Conservation (phyloP, 371 early-diverging fungal species). For the Nosema muscidifuracis region DNA sequence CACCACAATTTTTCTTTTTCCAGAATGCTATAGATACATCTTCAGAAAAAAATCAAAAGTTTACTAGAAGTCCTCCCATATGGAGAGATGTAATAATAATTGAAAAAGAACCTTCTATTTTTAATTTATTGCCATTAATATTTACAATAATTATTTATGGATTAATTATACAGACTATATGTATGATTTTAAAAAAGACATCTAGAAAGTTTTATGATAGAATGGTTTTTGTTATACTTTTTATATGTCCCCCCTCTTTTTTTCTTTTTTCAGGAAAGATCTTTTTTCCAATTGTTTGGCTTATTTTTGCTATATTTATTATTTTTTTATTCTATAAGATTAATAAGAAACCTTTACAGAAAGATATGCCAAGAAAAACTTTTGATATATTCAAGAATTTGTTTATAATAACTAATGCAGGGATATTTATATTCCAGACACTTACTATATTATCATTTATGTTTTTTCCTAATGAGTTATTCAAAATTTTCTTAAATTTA, state of each 20-base stretch:
- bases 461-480: not conserved
- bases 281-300: constrained; percentile 46
- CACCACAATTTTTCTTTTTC: too few species aligned
- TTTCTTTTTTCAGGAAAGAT: constrained; percentile 31
- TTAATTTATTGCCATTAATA: constrained; percentile 32
- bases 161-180: constrained; percentile 50
- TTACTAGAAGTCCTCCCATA: too few species aligned
- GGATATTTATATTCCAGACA: constrained; percentile 23
- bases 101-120: constrained; percentile 23
- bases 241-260: constrained; percentile 50
- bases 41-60: not conserved
- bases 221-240: constrained; percentile 34
- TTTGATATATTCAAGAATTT: constrained; percentile 41
- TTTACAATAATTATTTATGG: constrained; percentile 39
- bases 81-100: constrained; percentile 29
- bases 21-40: not conserved
- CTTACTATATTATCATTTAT: constrained; percentile 21
- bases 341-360: constrained; percentile 3
- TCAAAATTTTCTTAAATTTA: constrained; percentile 19
- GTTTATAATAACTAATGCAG: constrained; percentile 43
- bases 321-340: constrained; percentile 34
- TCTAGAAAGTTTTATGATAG: constrained; percentile 39
- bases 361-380: constrained; percentile 35
- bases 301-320: constrained; percentile 32
- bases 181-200: constrained; percentile 50